Evolutionary conservation across 139 green algal genomes (phyloP), one percentile per base, ranked within the genome.

Genomic region (Picochlorum sp.): DNA sequence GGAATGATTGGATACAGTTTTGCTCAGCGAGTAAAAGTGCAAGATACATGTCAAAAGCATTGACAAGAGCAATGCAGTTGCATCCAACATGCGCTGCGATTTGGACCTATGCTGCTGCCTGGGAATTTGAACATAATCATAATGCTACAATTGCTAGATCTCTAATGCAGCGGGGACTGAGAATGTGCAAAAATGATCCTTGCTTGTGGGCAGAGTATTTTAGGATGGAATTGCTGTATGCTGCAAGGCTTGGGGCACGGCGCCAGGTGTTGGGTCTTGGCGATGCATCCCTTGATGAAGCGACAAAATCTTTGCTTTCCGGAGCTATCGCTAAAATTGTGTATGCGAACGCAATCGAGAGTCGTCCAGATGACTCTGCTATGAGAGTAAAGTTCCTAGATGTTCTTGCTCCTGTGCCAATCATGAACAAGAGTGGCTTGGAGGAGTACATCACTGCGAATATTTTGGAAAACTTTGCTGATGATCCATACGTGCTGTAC

Each of bases 111-210:
- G 92, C 92, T 2, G 92, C 92, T 0, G 74, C 75, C 2, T 97
- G 85, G 80, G 90, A 96, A 75, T 92, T 94, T 74, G 85, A 91
- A 66, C 51, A 70, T 65, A 89, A 90, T 64, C 50, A 63, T 57
- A 91, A 98, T 69, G 78, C 84, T 9, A 61, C 46, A 18, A 83
- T 88, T 8, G 90, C 92, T 2, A 78, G 92, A 14, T 64, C 80
- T 14, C 83, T 97, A 28, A 92, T 97, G 91, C 91, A 97, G 82
- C 81, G 82, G n/a, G 89, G 89, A 15, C 72, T 96, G 57, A 78
- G 91, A 52, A 88, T 90, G 74, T 92, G 82, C 75, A 66, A 65
- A 21, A 50, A 71, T 54, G 70, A 71, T 1, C 63, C 74, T 38
- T 60, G 51, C 32, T 81, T 97, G 44, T 97, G 92, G 92, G 61